phyloP scores from a whole-genome alignment of 257 asterid genomes.

The Jasminum sambac region DNA sequence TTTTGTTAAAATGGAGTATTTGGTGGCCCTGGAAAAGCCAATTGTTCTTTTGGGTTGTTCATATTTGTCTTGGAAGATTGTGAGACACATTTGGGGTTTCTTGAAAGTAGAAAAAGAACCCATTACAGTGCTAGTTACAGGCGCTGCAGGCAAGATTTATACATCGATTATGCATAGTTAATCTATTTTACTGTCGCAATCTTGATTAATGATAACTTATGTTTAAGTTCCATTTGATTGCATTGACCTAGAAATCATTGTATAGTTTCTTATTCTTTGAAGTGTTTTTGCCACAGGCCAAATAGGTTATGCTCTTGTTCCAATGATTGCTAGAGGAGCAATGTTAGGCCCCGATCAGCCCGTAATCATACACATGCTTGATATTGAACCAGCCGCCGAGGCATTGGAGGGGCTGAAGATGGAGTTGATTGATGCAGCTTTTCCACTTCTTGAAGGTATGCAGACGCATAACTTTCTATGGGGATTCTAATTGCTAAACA shows the following conservation, averaged over 20 bases:
- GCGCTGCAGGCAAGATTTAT: conserved; percentile 77
- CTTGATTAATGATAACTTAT: background rate
- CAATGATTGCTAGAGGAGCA: conserved; percentile 77
- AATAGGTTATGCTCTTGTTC: conserved; percentile 86
- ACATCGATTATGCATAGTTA: background rate
- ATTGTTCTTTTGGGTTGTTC: conserved; percentile 59
- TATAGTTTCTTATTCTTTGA: no score
- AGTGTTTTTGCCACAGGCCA: conserved; percentile 63
- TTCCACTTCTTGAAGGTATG: conserved; percentile 79
- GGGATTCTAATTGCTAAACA: background rate
- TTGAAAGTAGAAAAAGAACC: conserved; percentile 53
- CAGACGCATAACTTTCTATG: background rate
- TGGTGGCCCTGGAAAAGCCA: conserved; percentile 48
- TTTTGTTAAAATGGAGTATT: conserved; percentile 41
- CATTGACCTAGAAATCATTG: no score
- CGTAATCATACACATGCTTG: conserved; percentile 83
- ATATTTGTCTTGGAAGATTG: conserved; percentile 63
- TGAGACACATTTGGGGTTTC: conserved; percentile 52
- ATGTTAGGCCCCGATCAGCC: conserved; percentile 82
- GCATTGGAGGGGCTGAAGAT: conserved; percentile 60
- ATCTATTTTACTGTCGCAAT: background rate
- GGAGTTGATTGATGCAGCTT: conserved; percentile 82
- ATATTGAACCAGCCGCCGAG: conserved; percentile 54
- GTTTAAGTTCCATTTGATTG: background rate
- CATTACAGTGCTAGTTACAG: conserved; percentile 67